Conservation (phyloP, 2,329 filamentous ascomycete species). For the Penicillium vulpinum region DNA sequence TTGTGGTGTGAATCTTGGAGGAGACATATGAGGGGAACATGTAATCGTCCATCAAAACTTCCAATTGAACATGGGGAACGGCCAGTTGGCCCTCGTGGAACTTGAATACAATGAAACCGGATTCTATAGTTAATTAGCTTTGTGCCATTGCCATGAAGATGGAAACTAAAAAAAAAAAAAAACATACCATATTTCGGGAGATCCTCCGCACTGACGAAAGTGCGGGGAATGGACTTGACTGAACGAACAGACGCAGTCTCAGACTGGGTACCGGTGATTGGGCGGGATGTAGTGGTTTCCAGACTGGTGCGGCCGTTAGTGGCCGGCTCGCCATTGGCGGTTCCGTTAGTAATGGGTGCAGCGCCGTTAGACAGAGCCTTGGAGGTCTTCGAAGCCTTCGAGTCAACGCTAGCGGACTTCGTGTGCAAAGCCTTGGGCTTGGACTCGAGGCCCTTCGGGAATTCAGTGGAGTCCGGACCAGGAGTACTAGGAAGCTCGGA, state of each 20-base stretch:
- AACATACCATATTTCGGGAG: slow-evolving; percentile 70
- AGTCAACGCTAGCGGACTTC: slow-evolving; percentile 33
- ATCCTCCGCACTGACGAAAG: slow-evolving; percentile 76
- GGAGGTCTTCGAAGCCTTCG: slow-evolving; percentile 27
- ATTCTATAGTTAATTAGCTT: slow-evolving; percentile 60
- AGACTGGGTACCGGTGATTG: slow-evolving; percentile 44
- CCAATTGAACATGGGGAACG: slow-evolving; percentile 72
- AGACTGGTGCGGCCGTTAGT: slow-evolving; percentile 33
- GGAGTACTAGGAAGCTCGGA: slow-evolving; percentile 30
- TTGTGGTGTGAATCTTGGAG: slow-evolving; percentile 68
- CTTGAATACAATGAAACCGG: slow-evolving; percentile 90
- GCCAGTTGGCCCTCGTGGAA: slow-evolving; percentile 86
- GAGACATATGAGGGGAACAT: slow-evolving; percentile 86
- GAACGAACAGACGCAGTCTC: slow-evolving; percentile 49
- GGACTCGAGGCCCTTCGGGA: slow-evolving; percentile 34
- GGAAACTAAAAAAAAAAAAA: too few species aligned
- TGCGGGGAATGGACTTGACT: slow-evolving; percentile 65
- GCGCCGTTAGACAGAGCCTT: slow-evolving; percentile 18
- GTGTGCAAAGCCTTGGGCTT: slow-evolving; percentile 27
- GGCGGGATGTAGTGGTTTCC: slow-evolving; percentile 38
- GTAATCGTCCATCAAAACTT: slow-evolving; percentile 93
- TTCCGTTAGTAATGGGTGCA: slow-evolving; percentile 21
- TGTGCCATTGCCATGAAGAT: not conserved
- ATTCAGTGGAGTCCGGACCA: slow-evolving; percentile 2
- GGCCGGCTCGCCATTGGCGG: slow-evolving; percentile 44